These are phyloP conservation scores for Dendrobium catenatum DNA, from an alignment of 106 monocot genomes.

Conservation along the genomic window DNA sequence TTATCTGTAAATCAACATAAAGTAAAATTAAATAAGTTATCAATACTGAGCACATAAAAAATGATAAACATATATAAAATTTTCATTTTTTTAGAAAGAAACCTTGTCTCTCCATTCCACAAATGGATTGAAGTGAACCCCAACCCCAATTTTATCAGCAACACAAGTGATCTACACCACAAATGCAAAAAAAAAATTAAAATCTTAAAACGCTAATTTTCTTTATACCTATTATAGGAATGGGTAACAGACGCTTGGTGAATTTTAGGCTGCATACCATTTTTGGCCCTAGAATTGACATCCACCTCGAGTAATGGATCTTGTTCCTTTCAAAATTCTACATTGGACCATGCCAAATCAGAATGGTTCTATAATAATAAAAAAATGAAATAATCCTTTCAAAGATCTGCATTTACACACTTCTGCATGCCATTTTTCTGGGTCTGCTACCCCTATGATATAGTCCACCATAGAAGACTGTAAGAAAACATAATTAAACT, in stretches of 20 bases:
- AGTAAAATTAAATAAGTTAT: not conserved
- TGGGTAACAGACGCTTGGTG: not conserved
- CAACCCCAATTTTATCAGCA: slow-evolving; percentile 70
- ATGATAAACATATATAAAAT: not conserved
- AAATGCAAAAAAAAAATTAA: not conserved
- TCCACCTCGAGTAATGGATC: slow-evolving; percentile 72
- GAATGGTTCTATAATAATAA: not conserved
- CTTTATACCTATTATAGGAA: slow-evolving; percentile 3
- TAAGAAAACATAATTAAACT: not conserved
- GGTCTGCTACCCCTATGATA: slow-evolving; percentile 81
- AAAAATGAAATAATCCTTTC: slow-evolving; percentile 26
- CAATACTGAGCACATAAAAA: not conserved
- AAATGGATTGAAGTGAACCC: slow-evolving; percentile 95
- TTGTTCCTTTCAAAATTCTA: slow-evolving; percentile 84
- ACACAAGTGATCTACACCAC: slow-evolving; percentile 49
- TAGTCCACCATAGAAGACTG: slow-evolving; percentile 86
- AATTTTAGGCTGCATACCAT: slow-evolving; percentile 26
- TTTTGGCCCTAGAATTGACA: slow-evolving; percentile 63
- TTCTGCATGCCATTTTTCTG: slow-evolving; percentile 70
- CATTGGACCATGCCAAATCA: not conserved
- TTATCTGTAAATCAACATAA: slow-evolving; percentile 33
- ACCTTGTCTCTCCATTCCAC: slow-evolving; percentile 84
- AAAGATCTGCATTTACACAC: slow-evolving; percentile 55
- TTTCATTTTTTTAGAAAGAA: not conserved
- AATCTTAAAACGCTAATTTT: not conserved